Percentiles rank a stretch among this genome's conserved stretches.
Conservation (phyloP, 2,329 filamentous ascomycete genomes). For the Truncatella angustata region DNA sequence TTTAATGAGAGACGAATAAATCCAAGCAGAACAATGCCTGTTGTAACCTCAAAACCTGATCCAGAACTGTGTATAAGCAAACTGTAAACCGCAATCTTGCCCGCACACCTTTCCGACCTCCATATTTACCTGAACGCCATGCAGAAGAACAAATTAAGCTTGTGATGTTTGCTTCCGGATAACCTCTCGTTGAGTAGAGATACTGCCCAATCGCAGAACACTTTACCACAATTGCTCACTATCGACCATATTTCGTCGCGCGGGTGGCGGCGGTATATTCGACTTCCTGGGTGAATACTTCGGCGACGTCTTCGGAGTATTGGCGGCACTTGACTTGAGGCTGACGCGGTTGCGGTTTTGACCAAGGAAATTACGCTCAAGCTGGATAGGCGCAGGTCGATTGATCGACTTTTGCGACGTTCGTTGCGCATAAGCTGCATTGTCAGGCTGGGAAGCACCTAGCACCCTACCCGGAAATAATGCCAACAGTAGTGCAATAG, state of each 20-base stretch:
- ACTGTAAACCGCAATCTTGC: too few relatives aligned
- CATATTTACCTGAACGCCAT: neutral
- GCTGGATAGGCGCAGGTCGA: conserved; percentile 16
- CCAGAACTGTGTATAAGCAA: too few relatives aligned
- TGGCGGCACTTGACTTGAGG: conserved; percentile 12
- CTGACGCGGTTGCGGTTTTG: conserved; percentile 18
- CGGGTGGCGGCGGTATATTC: conserved; percentile 11
- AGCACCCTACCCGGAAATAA: conserved; percentile 27
- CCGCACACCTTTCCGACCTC: neutral
- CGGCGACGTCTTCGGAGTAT: conserved; percentile 13
- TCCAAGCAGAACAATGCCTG: too few relatives aligned
- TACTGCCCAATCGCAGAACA: neutral
- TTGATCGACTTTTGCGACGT: conserved; percentile 15
- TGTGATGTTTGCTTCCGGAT: neutral
- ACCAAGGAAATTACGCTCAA: conserved; percentile 15
- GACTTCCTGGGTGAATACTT: conserved; percentile 4
- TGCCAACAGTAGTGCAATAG: conserved; percentile 17
- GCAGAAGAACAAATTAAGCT: neutral
- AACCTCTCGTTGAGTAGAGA: too few relatives aligned
- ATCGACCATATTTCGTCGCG: conserved; percentile 23
- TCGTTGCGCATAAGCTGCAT: conserved; percentile 7
- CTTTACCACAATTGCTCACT: conserved; percentile 28
- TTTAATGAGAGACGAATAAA: too few relatives aligned
- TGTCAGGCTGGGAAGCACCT: conserved; percentile 16
- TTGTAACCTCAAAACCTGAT: neutral